Evolutionary conservation across 495 filamentous ascomycete genomes (phyloP), one percentile per base, ranked within the genome.

Genomic region (Lasiosphaeria hispida): DNA sequence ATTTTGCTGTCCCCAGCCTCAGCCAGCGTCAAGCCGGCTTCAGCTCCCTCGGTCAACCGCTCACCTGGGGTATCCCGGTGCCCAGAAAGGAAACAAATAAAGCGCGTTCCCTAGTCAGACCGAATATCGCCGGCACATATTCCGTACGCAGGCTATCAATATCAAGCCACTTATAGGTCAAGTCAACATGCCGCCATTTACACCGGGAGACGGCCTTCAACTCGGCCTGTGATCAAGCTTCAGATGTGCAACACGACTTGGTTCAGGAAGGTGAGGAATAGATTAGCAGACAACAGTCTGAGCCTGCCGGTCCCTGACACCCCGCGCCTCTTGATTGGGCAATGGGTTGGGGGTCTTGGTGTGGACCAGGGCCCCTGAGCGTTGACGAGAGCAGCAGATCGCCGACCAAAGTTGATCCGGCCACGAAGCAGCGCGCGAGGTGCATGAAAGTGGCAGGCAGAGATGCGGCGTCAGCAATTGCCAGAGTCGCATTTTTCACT

Each of bases 191-290:
- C 10, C 10, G 33, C 23, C 5, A 30, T 30, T 5, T 2, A 30
- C 23, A 30, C 23, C 23, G 23, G n/a, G n/a, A 30, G 23, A 30
- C 23, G 10, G 17, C 45, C 13, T 34, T 33, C n/a, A n/a, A 13
- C 45, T 3, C 23, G 2, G 23, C 2, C 23, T 30, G 23, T 5
- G n/a, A 4, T 47, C 3, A 23, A 34, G 45, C 45, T 23, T 40
- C 15, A 59, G 49, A 59, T 59, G 48, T 48, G 57, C 57, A 59
- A 48, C 48, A 23, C 40, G 33, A 14, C 43, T 33, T 59, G 57
- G 18, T 59, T 59, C 57, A 59, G 48, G 49, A 59, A 23, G 30
- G 57, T 53, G 48, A 38, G 57, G 48, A 52, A 52, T 52, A 58
- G 41, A 55, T 47, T 55, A 41, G 19, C 41, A 18, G 19, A 19